phyloP scores from a whole-genome alignment of 23 red algal genomes.

The Agarophyton chilense region DNA sequence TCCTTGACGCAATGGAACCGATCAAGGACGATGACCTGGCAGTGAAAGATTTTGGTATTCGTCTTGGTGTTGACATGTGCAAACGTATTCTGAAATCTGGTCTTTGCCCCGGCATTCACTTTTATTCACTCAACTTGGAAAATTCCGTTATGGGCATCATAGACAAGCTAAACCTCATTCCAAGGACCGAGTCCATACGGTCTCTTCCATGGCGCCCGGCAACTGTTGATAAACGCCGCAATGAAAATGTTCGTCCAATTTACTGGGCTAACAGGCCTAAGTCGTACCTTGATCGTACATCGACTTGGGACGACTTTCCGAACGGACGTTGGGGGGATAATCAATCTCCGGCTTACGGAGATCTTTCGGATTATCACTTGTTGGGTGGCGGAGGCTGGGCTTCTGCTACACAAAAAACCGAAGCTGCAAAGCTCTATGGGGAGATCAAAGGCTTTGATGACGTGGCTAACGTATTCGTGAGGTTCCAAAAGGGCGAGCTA shows the following conservation, averaged over 20 bases:
- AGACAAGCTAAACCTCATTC: constrained; percentile 86
- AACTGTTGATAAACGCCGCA: constrained; percentile 88
- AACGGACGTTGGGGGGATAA: constrained; percentile 96
- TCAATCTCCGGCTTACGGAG: constrained; percentile 88
- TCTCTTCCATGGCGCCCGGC: constrained; percentile 97
- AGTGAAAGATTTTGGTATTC: constrained; percentile 94
- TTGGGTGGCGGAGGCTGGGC: constrained; percentile 84
- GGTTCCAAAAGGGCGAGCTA: constrained; percentile 80
- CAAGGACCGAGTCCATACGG: constrained; percentile 92
- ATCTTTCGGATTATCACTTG: constrained; percentile 86
- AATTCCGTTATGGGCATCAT: constrained; percentile 93
- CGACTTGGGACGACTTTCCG: constrained; percentile 96
- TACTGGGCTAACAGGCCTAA: constrained; percentile 98
- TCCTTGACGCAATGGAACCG: constrained; percentile 79
- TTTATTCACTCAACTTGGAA: constrained; percentile 98
- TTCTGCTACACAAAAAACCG: constrained; percentile 57
- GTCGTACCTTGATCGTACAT: constrained; percentile 93
- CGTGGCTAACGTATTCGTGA: constrained; percentile 77
- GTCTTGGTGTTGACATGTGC: constrained; percentile 94
- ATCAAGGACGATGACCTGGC: constrained; percentile 96
- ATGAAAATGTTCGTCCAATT: constrained; percentile 94
- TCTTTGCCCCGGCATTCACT: constrained; percentile 92
- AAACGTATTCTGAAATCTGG: constrained; percentile 84
- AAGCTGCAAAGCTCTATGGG: constrained; percentile 64
- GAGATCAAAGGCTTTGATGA: constrained; percentile 71